Evolutionary conservation across 1,139 yeast species (phyloP).

Genomic region (Arxiozyma bovina): DNA sequence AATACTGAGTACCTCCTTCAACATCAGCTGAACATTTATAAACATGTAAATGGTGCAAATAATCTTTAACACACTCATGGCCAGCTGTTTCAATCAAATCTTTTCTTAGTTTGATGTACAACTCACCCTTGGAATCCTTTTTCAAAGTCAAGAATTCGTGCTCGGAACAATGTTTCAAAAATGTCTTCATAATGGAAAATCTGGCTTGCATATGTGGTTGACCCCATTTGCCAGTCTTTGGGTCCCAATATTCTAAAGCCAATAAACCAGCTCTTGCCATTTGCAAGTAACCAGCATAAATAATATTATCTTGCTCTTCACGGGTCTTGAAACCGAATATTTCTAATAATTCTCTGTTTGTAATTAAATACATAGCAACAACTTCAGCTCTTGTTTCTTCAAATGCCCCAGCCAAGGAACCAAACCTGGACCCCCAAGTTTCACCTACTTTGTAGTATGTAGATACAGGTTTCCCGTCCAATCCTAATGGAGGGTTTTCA

Average conservation of each 20-base stretch:
- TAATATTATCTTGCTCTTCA: constrained; percentile 54
- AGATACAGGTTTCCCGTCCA: constrained; percentile 48
- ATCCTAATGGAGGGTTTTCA: constrained; percentile 46
- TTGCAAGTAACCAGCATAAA: constrained; percentile 57
- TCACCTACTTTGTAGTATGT: constrained; percentile 72
- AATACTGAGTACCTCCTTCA: constrained; percentile 53
- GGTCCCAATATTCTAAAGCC: constrained; percentile 83
- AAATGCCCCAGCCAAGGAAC: constrained; percentile 72
- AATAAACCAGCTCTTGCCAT: constrained; percentile 86
- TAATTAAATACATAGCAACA: constrained; percentile 73
- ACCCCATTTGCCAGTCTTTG: constrained; percentile 74
- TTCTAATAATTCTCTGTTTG: constrained; percentile 56
- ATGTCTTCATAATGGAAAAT: constrained; percentile 70
- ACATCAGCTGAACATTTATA: constrained; percentile 73
- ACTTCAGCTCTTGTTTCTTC: constrained; percentile 92
- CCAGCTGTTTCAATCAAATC: constrained; percentile 59
- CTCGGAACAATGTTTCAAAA: constrained; percentile 56
- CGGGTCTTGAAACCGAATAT: constrained; percentile 59
- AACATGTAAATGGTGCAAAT: constrained; percentile 62
- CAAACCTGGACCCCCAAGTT: constrained; percentile 85
- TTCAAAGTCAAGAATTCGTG: constrained; percentile 43
- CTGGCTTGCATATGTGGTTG: constrained; percentile 96
- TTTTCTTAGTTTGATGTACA: constrained; percentile 51
- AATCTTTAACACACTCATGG: constrained; percentile 63
- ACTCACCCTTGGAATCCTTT: constrained; percentile 46